phyloP scores from a whole-genome alignment of 257 asterid species.

The Phtheirospermum japonicum region DNA sequence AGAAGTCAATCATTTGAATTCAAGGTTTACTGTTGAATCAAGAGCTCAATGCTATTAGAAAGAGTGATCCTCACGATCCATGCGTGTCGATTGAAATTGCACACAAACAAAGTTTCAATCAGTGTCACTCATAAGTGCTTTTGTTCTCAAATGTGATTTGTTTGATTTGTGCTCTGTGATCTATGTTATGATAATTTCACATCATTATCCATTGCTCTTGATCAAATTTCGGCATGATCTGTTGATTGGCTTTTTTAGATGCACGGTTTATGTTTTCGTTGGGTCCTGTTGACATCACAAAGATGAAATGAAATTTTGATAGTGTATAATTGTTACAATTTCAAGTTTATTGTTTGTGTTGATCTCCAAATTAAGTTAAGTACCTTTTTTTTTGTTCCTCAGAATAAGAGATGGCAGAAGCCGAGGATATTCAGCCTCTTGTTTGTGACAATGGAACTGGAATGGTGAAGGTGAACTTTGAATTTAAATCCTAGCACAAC shows the following conservation, averaged over 20 bases:
- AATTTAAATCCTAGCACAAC: background rate
- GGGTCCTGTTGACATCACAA: background rate
- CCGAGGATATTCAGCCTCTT: constrained; percentile 48
- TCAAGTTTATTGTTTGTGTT: background rate
- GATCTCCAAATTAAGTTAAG: background rate
- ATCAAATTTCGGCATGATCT: background rate
- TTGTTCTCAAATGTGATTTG: background rate
- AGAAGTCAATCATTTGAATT: background rate
- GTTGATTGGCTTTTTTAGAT: constrained; percentile 9
- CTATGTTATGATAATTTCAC: background rate
- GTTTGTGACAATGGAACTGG: constrained; percentile 55
- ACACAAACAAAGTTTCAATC: too few species aligned
- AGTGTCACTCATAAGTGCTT: too few species aligned
- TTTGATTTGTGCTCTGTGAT: background rate
- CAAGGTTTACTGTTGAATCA: too few species aligned
- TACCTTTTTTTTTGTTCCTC: constrained; percentile 6
- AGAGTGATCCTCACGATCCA: too few species aligned
- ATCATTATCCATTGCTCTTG: background rate
- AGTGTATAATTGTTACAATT: background rate
- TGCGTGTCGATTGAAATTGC: background rate
- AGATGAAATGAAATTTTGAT: background rate
- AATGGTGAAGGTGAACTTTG: constrained; percentile 42
- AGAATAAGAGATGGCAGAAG: constrained; percentile 47
- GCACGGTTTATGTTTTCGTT: background rate
- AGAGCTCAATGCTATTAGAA: background rate